phyloP scores from a whole-genome alignment of 208 protist species.

The Kentomonas sorsogonicus region DNA sequence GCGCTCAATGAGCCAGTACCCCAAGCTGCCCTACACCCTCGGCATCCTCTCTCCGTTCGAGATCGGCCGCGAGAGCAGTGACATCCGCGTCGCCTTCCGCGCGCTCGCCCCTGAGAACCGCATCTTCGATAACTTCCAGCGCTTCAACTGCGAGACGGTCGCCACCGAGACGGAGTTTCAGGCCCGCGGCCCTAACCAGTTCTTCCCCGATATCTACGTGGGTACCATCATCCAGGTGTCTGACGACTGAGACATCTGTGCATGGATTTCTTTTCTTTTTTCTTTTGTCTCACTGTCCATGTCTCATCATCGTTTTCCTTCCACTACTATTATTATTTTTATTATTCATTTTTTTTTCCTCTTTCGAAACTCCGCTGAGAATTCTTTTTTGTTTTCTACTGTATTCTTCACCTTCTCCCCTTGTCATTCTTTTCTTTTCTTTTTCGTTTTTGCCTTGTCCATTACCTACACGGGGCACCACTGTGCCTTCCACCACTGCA shows the following conservation, averaged over 20 bases:
- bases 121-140: conserved; percentile 70
- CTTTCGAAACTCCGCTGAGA: background rate
- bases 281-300: conserved; percentile 15
- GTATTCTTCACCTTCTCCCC: background rate
- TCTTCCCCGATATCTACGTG: conserved; percentile 80
- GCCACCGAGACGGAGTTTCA: conserved; percentile 73
- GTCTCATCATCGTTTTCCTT: conserved; percentile 2
- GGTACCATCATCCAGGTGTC: conserved; percentile 66
- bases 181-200: conserved; percentile 49
- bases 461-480: no score
- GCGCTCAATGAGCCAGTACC: conserved; percentile 46
- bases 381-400: conserved; percentile 13
- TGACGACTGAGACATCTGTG: conserved; percentile 21
- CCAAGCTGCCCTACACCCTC: conserved; percentile 52
- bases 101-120: conserved; percentile 49
- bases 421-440: conserved; percentile 12
- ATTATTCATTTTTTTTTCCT: conserved; percentile 12
- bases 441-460: conserved; percentile 4
- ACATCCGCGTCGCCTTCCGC: conserved; percentile 53
- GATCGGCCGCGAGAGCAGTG: conserved; percentile 46
- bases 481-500: no score
- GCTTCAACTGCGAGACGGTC: conserved; percentile 51
- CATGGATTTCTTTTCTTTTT: background rate
- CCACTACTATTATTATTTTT: conserved; percentile 16
- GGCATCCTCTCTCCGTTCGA: conserved; percentile 49